A percentile compares a stretch with the other conserved stretches of the same genome.
phyloP scores from a whole-genome alignment of 495 filamentous ascomycete genomes.

The Schizothecium vesticola region DNA sequence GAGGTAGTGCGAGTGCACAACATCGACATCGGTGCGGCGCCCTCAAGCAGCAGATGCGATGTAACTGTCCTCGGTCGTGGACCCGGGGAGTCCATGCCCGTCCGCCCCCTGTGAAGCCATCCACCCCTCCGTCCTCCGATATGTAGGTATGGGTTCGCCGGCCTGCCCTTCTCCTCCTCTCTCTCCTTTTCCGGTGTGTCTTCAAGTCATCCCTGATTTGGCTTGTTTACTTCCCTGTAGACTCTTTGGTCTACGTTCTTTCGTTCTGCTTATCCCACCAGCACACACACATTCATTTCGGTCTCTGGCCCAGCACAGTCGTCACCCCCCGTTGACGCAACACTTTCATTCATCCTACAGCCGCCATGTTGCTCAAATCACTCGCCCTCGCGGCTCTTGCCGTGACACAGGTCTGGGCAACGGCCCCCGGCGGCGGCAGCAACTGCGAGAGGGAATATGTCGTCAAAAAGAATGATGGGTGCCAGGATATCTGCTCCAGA shows the following conservation, averaged over 20 bases:
- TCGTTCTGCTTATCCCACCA: constrained; percentile 32
- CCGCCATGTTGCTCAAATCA: constrained; percentile 31
- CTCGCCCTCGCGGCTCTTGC: constrained; percentile 32
- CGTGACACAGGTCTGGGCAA: constrained; percentile 24
- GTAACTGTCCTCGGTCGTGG: neutral
- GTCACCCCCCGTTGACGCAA: constrained; percentile 18
- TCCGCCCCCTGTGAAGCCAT: neutral
- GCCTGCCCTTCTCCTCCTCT: constrained; percentile 10
- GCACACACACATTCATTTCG: constrained; percentile 30
- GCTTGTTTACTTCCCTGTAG: constrained; percentile 34
- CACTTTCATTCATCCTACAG: constrained; percentile 19
- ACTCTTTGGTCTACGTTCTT: constrained; percentile 44
- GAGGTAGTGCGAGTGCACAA: neutral
- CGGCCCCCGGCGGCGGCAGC: constrained; percentile 28
- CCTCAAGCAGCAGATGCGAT: neutral
- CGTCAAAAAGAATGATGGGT: neutral
- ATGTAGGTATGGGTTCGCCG: neutral
- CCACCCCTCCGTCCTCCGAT: neutral
- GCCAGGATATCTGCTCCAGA: neutral
- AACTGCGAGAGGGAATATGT: constrained; percentile 16
- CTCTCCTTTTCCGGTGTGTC: constrained; percentile 19
- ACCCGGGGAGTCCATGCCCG: neutral
- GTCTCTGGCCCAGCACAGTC: constrained; percentile 23
- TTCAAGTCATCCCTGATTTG: constrained; percentile 32
- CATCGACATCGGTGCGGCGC: neutral